phyloP scores from a whole-genome alignment of 2,329 filamentous ascomycete species.

The Penicillium sp. region DNA sequence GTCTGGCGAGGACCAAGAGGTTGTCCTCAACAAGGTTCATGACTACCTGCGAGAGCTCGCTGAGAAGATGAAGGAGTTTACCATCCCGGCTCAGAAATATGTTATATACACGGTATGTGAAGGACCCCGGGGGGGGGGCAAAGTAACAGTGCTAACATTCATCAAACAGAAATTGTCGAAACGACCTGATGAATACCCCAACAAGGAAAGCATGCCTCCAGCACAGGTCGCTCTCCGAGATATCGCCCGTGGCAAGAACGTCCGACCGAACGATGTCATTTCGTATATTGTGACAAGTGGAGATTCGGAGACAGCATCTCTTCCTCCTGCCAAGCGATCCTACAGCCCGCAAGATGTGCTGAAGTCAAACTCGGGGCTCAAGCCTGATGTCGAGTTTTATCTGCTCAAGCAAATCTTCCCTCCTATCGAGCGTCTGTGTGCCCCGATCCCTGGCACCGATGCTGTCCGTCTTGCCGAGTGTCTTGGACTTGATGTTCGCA shows the following conservation, averaged over 20 bases:
- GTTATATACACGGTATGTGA: conserved; percentile 77
- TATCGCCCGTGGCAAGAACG: conserved; percentile 77
- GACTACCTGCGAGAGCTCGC: conserved; percentile 87
- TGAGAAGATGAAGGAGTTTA: conserved; percentile 77
- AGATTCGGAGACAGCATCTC: conserved; percentile 59
- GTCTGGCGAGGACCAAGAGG: conserved; percentile 87
- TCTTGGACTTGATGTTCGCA: conserved; percentile 83
- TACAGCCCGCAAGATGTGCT: conserved; percentile 81
- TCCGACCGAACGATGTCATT: conserved; percentile 94
- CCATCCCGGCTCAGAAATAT: conserved; percentile 78
- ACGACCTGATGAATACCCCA: conserved; percentile 87
- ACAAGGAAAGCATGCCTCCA: conserved; percentile 91
- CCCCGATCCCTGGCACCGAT: conserved; percentile 90
- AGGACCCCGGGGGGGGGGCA: background rate
- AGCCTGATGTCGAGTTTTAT: conserved; percentile 96
- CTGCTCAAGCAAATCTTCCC: conserved; percentile 98
- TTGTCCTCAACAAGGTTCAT: conserved; percentile 84
- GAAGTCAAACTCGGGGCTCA: conserved; percentile 70
- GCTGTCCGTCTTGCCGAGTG: conserved; percentile 87
- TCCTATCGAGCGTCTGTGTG: conserved; percentile 94
- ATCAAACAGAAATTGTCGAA: conserved; percentile 76
- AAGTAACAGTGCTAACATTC: conserved; percentile 15
- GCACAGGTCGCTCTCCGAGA: conserved; percentile 92
- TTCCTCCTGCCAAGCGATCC: conserved; percentile 78
- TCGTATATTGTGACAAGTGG: conserved; percentile 84